These are phyloP conservation scores for Apiospora koreana DNA, from an alignment of 2,329 filamentous ascomycete species.

Conservation along the genomic window DNA sequence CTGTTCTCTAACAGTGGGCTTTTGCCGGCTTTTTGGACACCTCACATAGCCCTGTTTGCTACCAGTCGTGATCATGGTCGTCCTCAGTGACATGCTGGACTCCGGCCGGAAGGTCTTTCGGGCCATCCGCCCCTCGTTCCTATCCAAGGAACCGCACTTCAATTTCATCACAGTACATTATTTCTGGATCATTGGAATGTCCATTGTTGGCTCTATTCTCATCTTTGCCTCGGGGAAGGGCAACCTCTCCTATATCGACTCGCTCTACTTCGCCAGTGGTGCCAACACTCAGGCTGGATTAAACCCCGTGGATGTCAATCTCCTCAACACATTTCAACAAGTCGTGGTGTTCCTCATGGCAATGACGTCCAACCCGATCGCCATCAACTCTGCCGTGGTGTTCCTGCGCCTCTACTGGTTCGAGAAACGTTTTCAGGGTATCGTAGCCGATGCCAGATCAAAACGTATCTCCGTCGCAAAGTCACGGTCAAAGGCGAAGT, in stretches of 20 bases:
- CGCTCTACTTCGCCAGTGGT: conserved; percentile 84
- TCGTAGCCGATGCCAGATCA: conserved; percentile 71
- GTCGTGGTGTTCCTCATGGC: conserved; percentile 70
- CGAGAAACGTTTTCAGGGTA: conserved; percentile 88
- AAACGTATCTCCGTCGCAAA: conserved; percentile 65
- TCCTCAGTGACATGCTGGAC: conserved; percentile 35
- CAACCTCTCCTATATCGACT: conserved; percentile 76
- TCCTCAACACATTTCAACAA: conserved; percentile 71
- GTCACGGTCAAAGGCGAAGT: conserved; percentile 54
- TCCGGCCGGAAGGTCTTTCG: conserved; percentile 44
- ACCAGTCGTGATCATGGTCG: conserved; percentile 10
- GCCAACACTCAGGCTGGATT: conserved; percentile 89
- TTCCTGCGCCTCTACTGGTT: conserved; percentile 97
- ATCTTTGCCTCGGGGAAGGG: conserved; percentile 64
- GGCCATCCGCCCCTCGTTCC: conserved; percentile 56
- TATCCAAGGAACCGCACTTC: conserved; percentile 66
- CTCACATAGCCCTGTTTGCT: background rate
- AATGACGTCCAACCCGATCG: conserved; percentile 79
- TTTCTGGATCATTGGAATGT: conserved; percentile 75
- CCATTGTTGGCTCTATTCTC: conserved; percentile 74
- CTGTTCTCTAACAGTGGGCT: conserved; percentile 10
- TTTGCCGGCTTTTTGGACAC: conserved; percentile 5
- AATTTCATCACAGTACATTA: conserved; percentile 86
- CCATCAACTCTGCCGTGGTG: conserved; percentile 83
- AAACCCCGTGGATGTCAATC: conserved; percentile 75